phyloP scores from a whole-genome alignment of 768 basidiomycete genomes.

The Austroboletus eburneus region DNA sequence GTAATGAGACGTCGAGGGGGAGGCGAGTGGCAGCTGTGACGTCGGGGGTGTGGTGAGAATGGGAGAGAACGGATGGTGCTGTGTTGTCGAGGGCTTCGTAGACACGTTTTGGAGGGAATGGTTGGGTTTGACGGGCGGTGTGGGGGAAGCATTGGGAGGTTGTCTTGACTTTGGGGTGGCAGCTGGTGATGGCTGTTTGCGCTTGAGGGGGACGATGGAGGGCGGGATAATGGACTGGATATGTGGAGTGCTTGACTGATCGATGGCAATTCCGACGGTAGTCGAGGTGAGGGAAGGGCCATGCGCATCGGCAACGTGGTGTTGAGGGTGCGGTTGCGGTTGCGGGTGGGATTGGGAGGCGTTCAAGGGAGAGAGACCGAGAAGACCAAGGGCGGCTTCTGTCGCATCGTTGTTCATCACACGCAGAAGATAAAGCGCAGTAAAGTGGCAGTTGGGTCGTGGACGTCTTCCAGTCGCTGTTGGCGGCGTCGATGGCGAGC shows the following conservation, averaged over 20 bases:
- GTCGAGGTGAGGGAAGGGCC: constrained; percentile 26
- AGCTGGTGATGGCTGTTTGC: constrained; percentile 31
- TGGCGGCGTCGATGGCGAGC: constrained; percentile 11
- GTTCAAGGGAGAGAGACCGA: constrained; percentile 43
- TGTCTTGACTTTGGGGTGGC: constrained; percentile 16
- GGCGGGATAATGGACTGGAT: constrained; percentile 23
- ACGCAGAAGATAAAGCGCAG: constrained; percentile 9
- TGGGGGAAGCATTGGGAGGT: constrained; percentile 14
- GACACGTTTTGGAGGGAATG: constrained; percentile 6
- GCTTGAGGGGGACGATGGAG: constrained; percentile 39
- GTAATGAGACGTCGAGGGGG: constrained; percentile 21
- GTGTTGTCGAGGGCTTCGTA: constrained; percentile 14
- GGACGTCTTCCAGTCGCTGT: constrained; percentile 6
- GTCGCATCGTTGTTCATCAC: constrained; percentile 52
- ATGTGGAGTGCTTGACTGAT: constrained; percentile 17
- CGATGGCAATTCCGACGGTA: constrained; percentile 23
- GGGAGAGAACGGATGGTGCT: constrained; percentile 21
- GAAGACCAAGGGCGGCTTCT: constrained; percentile 56
- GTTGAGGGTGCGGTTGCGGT: constrained; percentile 21
- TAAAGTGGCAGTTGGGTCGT: constrained; percentile 5
- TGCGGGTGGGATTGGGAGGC: constrained; percentile 27
- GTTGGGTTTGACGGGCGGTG: constrained; percentile 10
- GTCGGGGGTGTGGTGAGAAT: constrained; percentile 6
- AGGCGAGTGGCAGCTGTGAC: constrained; percentile 12
- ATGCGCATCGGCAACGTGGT: constrained; percentile 24